A percentile compares a stretch with the other conserved stretches of the same genome.
phyloP scores from a whole-genome alignment of 2,329 filamentous ascomycete genomes.

The Cercospora sojina region DNA sequence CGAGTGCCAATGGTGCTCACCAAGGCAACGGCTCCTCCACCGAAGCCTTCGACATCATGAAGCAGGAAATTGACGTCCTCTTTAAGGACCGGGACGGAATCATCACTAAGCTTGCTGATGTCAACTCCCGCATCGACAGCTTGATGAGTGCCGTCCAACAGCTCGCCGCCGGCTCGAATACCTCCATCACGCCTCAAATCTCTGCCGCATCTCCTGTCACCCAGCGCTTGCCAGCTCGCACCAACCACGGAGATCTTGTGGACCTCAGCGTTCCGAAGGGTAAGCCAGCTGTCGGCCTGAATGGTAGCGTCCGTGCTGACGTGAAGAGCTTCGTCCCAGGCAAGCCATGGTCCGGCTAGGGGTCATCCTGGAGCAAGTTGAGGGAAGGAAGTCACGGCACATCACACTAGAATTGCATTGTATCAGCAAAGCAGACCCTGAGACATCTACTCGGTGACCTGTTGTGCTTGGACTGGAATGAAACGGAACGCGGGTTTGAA shows the following conservation, averaged over 20 bases:
- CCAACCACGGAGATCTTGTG: conserved; percentile 22
- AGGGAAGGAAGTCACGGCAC: not conserved
- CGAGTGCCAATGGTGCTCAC: not conserved
- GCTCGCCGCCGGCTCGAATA: conserved; percentile 22
- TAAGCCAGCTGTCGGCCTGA: conserved; percentile 13
- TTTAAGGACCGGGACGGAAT: conserved; percentile 30
- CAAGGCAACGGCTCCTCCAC: not conserved
- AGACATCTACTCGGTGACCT: not conserved
- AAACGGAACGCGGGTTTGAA: not conserved
- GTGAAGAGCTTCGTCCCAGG: conserved; percentile 22
- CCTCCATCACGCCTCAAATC: not conserved
- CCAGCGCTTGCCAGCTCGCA: conserved; percentile 26
- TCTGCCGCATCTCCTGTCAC: not conserved
- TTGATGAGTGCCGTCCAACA: conserved; percentile 25
- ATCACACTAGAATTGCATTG: not conserved
- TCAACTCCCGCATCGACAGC: conserved; percentile 17
- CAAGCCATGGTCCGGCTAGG: conserved; percentile 21
- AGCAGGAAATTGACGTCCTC: conserved; percentile 25
- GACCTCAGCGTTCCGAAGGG: conserved; percentile 31
- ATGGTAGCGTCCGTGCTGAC: conserved; percentile 6
- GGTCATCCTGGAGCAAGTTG: conserved; percentile 12
- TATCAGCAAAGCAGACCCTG: not conserved
- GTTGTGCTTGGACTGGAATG: not conserved
- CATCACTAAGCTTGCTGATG: conserved; percentile 18
- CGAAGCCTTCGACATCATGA: conserved; percentile 10